Evolutionary conservation across 1,284 basidiomycete genomes (phyloP).

Genomic region (Vanrija pseudolonga): DNA sequence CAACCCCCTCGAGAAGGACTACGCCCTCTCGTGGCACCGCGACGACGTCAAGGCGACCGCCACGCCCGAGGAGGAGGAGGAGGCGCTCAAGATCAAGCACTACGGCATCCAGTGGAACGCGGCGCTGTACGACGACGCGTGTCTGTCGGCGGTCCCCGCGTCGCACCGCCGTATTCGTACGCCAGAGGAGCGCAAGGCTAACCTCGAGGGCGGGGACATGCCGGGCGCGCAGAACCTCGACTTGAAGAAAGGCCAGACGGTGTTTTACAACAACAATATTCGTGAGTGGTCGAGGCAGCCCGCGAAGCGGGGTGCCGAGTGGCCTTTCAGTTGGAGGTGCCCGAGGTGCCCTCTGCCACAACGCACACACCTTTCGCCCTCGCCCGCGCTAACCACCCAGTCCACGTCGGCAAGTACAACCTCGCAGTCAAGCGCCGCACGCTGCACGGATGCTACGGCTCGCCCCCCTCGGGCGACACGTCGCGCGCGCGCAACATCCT

Average conservation of each 20-base stretch:
- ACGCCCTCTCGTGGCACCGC: slow-evolving; percentile 76
- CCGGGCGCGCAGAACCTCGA: slow-evolving; percentile 61
- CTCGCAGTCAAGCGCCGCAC: slow-evolving; percentile 60
- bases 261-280: slow-evolving; percentile 79
- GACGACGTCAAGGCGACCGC: slow-evolving; percentile 69
- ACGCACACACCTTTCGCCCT: too few species aligned
- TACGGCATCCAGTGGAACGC: slow-evolving; percentile 80
- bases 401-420: slow-evolving; percentile 53
- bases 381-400: slow-evolving; percentile 9
- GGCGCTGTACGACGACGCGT: slow-evolving; percentile 69
- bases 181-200: slow-evolving; percentile 59
- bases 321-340: background rate
- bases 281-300: slow-evolving; percentile 55
- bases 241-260: slow-evolving; percentile 67
- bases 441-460: slow-evolving; percentile 69
- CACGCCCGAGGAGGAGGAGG: slow-evolving; percentile 61
- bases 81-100: slow-evolving; percentile 61
- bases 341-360: too few species aligned
- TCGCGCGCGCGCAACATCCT: slow-evolving; percentile 68
- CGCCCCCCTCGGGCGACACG: slow-evolving; percentile 58
- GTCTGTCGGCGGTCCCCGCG: slow-evolving; percentile 69
- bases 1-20: slow-evolving; percentile 64
- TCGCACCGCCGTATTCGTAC: slow-evolving; percentile 64
- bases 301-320: too few species aligned
- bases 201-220: slow-evolving; percentile 61